phyloP scores from a whole-genome alignment of 2,329 filamentous ascomycete species.

The Verticillium nubilum region DNA sequence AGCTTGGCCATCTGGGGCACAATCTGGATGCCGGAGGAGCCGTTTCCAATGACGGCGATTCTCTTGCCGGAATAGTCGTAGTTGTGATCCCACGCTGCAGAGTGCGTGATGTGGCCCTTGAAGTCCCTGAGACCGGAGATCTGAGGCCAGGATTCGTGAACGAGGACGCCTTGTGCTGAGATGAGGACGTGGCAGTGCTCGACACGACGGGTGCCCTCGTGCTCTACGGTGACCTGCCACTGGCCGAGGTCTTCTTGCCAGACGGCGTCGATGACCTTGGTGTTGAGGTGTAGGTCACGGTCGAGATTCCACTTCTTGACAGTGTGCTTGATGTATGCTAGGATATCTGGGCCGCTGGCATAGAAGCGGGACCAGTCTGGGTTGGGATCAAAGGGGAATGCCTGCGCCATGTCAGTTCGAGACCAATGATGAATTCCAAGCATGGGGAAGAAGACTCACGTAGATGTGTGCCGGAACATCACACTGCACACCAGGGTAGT shows the following conservation, averaged over 20 bases:
- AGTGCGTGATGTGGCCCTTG: slow-evolving; percentile 27
- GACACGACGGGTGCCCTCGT: background rate
- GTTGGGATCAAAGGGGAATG: slow-evolving; percentile 50
- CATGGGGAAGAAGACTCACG: slow-evolving; percentile 3
- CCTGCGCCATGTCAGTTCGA: slow-evolving; percentile 7
- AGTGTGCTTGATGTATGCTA: slow-evolving; percentile 42
- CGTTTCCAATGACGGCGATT: slow-evolving; percentile 29
- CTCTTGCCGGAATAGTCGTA: slow-evolving; percentile 21
- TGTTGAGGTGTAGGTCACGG: slow-evolving; percentile 28
- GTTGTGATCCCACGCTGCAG: slow-evolving; percentile 25
- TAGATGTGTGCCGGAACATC: slow-evolving; percentile 16
- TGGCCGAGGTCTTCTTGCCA: slow-evolving; percentile 18
- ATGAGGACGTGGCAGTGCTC: slow-evolving; percentile 11
- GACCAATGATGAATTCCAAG: slow-evolving; percentile 5
- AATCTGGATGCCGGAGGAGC: slow-evolving; percentile 24
- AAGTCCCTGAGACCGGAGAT: slow-evolving; percentile 37
- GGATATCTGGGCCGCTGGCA: slow-evolving; percentile 51
- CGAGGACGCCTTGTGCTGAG: slow-evolving; percentile 8
- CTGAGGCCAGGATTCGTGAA: slow-evolving; percentile 35
- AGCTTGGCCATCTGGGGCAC: slow-evolving; percentile 19
- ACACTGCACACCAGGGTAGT: slow-evolving; percentile 21
- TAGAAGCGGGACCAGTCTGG: slow-evolving; percentile 54
- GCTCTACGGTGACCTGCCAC: slow-evolving; percentile 14
- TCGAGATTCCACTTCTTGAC: slow-evolving; percentile 38
- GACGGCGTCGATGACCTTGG: slow-evolving; percentile 24